Conservation (phyloP, 106 monocot species). For the Iris macrosiphon region DNA sequence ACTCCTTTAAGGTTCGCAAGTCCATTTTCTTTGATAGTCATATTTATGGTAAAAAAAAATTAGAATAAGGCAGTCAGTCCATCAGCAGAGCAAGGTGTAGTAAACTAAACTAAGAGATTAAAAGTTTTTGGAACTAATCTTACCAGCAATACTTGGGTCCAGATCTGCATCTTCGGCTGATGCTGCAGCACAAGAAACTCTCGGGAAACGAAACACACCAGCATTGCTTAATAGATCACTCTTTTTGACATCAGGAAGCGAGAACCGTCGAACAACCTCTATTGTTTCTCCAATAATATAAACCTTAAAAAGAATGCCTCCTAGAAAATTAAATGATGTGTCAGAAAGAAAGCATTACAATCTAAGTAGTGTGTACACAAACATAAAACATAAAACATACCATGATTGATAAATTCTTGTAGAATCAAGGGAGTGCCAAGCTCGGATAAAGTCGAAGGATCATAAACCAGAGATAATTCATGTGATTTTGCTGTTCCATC, state of each 20-base stretch:
- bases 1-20: too few species aligned
- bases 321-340: constrained; percentile 22
- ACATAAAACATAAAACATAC: constrained; percentile 16
- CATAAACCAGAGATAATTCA: constrained; percentile 79
- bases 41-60: too few species aligned
- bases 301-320: constrained; percentile 89
- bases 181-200: constrained; percentile 92
- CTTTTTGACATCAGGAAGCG: constrained; percentile 71
- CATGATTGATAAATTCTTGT: constrained; percentile 96
- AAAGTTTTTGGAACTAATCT: constrained; percentile 1
- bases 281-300: constrained; percentile 84
- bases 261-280: constrained; percentile 77
- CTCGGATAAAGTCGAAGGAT: constrained; percentile 60
- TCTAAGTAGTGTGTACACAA: too few species aligned
- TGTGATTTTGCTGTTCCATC: constrained; percentile 81
- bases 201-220: constrained; percentile 69
- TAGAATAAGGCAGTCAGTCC: neutral
- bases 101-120: too few species aligned
- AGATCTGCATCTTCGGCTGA: constrained; percentile 84
- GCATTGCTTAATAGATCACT: constrained; percentile 39
- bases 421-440: constrained; percentile 87
- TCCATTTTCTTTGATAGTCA: too few species aligned
- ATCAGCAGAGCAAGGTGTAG: too few species aligned
- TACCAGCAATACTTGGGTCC: constrained; percentile 75
- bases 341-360: too few species aligned